These are phyloP conservation scores for Tulasnella sp. DNA, from an alignment of 768 basidiomycete species.

Conservation along the genomic window DNA sequence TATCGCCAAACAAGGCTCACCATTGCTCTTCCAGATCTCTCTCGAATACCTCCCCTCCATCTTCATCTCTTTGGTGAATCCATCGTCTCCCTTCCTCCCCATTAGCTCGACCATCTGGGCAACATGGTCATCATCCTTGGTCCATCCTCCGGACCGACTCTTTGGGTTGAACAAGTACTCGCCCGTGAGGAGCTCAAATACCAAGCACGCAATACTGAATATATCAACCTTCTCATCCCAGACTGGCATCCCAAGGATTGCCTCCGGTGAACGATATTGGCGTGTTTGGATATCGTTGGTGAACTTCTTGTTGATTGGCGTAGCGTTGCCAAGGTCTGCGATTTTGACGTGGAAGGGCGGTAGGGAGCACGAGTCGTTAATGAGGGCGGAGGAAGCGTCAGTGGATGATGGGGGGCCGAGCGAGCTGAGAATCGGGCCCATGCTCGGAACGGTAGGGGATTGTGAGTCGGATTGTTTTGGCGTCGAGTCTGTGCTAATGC, in stretches of 20 bases:
- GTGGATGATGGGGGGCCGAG: not conserved
- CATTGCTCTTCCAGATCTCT: slow-evolving; percentile 57
- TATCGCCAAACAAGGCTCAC: slow-evolving; percentile 17
- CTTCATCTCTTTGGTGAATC: slow-evolving; percentile 54
- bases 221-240: slow-evolving; percentile 83
- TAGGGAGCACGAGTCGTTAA: not conserved
- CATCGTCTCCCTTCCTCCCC: slow-evolving; percentile 40
- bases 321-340: slow-evolving; percentile 89
- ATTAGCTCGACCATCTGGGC: slow-evolving; percentile 89
- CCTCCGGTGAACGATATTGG: slow-evolving; percentile 91
- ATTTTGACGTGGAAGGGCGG: slow-evolving; percentile 76
- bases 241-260: slow-evolving; percentile 74
- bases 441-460: not conserved
- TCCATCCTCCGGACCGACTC: slow-evolving; percentile 67
- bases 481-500: slow-evolving; percentile 3
- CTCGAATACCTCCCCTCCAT: slow-evolving; percentile 76
- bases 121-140: slow-evolving; percentile 92
- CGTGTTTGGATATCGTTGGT: slow-evolving; percentile 96
- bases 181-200: slow-evolving; percentile 83
- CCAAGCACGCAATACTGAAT: slow-evolving; percentile 85
- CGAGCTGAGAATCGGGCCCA: not conserved
- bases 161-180: slow-evolving; percentile 91
- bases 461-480: slow-evolving; percentile 16
- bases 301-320: slow-evolving; percentile 79
- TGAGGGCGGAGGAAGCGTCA: not conserved